These are phyloP conservation scores for Botrytis tulipae DNA, from an alignment of 2,329 filamentous ascomycete genomes.

Conservation along the genomic window DNA sequence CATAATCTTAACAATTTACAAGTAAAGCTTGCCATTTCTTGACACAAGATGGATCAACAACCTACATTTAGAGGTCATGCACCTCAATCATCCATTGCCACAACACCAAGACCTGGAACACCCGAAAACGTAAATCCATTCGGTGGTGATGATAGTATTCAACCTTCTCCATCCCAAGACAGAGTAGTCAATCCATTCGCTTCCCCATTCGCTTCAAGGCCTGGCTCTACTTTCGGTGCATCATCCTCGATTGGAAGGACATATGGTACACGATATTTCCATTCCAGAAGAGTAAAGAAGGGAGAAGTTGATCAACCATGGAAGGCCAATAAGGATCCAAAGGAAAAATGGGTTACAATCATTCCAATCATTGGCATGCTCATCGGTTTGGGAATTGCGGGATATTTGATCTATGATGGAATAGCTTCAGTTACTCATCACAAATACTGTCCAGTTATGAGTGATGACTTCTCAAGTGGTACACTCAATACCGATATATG, in stretches of 20 bases:
- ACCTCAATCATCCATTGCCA: constrained; percentile 35
- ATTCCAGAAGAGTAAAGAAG: constrained; percentile 58
- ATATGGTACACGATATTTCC: constrained; percentile 34
- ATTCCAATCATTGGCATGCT: constrained; percentile 71
- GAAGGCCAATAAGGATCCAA: constrained; percentile 69
- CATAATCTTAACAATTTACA: not conserved
- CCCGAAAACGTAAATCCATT: constrained; percentile 39
- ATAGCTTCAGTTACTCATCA: constrained; percentile 69
- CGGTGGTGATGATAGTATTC: constrained; percentile 34
- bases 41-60: constrained; percentile 7
- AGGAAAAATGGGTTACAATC: constrained; percentile 84
- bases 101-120: constrained; percentile 42
- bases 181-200: constrained; percentile 33
- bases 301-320: constrained; percentile 75
- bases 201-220: constrained; percentile 44
- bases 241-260: constrained; percentile 40
- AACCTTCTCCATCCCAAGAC: constrained; percentile 25
- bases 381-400: constrained; percentile 65
- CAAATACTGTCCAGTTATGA: constrained; percentile 54
- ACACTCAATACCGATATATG: constrained; percentile 50
- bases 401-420: constrained; percentile 74
- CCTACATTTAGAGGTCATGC: constrained; percentile 24
- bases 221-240: constrained; percentile 44
- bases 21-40: too few species aligned
- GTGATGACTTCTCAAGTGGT: constrained; percentile 50